Conservation (phyloP, 176 grass and related monocot species). For the Thinopyrum elongatum region DNA sequence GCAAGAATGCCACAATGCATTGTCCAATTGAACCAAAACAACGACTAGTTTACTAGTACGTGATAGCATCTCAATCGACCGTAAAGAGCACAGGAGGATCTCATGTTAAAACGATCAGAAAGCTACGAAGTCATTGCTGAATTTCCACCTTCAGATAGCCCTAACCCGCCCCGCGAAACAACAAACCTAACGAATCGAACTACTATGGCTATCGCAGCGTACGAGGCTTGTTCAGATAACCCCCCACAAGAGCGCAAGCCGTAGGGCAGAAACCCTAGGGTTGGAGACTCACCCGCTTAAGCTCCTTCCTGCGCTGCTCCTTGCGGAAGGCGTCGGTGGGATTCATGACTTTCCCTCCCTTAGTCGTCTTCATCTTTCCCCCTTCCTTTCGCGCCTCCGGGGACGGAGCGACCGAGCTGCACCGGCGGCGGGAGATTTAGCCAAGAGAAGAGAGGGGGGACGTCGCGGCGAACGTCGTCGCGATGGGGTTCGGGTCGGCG, state of each 20-base stretch:
- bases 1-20: slow-evolving; percentile 5
- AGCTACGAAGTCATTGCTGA: neutral
- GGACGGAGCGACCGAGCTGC: neutral
- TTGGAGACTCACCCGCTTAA: slow-evolving; percentile 76
- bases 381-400: slow-evolving; percentile 7
- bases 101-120: neutral
- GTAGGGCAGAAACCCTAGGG: slow-evolving; percentile 42
- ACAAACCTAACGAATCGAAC: neutral
- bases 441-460: neutral
- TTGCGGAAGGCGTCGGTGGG: slow-evolving; percentile 96
- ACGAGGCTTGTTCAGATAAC: neutral
- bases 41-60: neutral
- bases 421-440: slow-evolving; percentile 14
- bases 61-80: neutral
- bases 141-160: slow-evolving; percentile 4
- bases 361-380: slow-evolving; percentile 95
- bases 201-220: neutral
- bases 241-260: neutral
- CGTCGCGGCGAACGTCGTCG: neutral
- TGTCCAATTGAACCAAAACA: neutral
- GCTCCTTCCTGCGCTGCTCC: slow-evolving; percentile 91
- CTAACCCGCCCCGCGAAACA: neutral
- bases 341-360: slow-evolving; percentile 98
- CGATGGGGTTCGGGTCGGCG: neutral
- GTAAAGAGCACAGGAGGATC: neutral